Evolutionary conservation across 306 rosid genomes (phyloP).

Genomic region (Purshia tridentata): DNA sequence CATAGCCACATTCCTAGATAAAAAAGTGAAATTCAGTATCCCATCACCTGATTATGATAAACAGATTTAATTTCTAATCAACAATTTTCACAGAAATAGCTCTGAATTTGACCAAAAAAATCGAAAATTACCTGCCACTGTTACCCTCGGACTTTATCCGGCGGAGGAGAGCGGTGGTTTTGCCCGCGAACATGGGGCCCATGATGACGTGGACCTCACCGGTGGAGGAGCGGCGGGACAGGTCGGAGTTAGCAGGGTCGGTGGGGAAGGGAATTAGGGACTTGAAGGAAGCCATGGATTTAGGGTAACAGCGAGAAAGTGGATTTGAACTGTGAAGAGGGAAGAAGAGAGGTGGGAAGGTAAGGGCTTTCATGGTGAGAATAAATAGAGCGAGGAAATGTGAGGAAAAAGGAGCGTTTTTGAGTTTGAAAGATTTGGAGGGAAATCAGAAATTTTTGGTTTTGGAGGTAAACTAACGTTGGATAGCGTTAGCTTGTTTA

Average conservation of each 20-base stretch:
- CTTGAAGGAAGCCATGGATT: slow-evolving; percentile 51
- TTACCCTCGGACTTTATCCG: slow-evolving; percentile 66
- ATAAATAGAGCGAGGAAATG: slow-evolving; percentile 23
- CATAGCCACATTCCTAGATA: slow-evolving; percentile 67
- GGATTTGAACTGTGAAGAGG: not conserved
- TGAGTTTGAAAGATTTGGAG: slow-evolving; percentile 39
- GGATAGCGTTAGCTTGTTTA: not conserved
- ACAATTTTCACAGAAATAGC: not conserved
- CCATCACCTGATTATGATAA: not conserved
- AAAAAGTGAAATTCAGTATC: not conserved
- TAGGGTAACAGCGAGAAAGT: not conserved
- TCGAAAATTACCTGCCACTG: slow-evolving; percentile 50
- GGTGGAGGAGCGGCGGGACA: slow-evolving; percentile 24
- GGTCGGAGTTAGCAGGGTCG: slow-evolving; percentile 11
- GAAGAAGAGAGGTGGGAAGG: slow-evolving; percentile 13
- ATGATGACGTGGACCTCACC: slow-evolving; percentile 87
- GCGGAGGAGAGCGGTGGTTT: slow-evolving; percentile 83
- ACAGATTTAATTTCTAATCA: not conserved
- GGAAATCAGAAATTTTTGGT: slow-evolving; percentile 22
- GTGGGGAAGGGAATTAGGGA: slow-evolving; percentile 22
- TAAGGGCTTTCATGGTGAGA: not conserved
- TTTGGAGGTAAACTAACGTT: slow-evolving; percentile 10
- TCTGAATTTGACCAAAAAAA: not conserved
- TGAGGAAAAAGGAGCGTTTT: not conserved
- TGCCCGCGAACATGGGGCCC: slow-evolving; percentile 98